A percentile compares a stretch with the other conserved stretches of the same genome.
phyloP scores from a whole-genome alignment of 2,329 filamentous ascomycete species.

The Colletotrichum gigasporum region DNA sequence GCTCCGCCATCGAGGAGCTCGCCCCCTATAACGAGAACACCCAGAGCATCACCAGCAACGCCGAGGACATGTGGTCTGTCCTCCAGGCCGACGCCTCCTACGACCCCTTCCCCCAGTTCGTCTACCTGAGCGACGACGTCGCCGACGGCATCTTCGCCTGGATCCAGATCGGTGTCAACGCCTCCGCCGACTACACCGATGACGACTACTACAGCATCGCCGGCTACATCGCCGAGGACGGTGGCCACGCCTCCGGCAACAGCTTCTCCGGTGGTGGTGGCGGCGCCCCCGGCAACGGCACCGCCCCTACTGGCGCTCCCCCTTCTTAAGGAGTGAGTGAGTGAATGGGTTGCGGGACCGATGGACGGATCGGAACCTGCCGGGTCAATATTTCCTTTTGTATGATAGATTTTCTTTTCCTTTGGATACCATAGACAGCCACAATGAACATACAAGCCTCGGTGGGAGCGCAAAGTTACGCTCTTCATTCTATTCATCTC shows the following conservation, averaged over 20 bases:
- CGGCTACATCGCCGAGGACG: conserved; percentile 20
- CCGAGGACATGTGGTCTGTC: conserved; percentile 51
- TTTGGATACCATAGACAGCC: conserved; percentile 8
- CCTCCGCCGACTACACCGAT: conserved; percentile 32
- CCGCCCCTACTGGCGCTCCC: conserved; percentile 11
- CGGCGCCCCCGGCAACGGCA: conserved; percentile 7
- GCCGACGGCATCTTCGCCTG: conserved; percentile 63
- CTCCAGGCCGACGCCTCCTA: conserved; percentile 57
- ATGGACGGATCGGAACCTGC: background rate
- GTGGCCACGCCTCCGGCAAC: conserved; percentile 12
- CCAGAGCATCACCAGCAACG: conserved; percentile 59
- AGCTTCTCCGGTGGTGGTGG: conserved; percentile 8
- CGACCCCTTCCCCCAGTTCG: conserved; percentile 66
- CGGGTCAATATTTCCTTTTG: background rate
- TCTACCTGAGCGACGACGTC: conserved; percentile 62
- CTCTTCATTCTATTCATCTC: background rate
- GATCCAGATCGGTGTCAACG: conserved; percentile 63
- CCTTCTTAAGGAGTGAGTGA: background rate
- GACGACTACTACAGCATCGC: conserved; percentile 28
- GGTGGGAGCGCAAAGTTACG: background rate
- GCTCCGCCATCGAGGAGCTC: conserved; percentile 57
- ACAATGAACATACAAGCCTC: conserved; percentile 8
- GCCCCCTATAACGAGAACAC: conserved; percentile 59
- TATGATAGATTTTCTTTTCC: background rate
- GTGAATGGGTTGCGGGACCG: background rate